phyloP scores from a whole-genome alignment of 129 eudicot genomes.

The Chrysanthemum lavandulifolium region DNA sequence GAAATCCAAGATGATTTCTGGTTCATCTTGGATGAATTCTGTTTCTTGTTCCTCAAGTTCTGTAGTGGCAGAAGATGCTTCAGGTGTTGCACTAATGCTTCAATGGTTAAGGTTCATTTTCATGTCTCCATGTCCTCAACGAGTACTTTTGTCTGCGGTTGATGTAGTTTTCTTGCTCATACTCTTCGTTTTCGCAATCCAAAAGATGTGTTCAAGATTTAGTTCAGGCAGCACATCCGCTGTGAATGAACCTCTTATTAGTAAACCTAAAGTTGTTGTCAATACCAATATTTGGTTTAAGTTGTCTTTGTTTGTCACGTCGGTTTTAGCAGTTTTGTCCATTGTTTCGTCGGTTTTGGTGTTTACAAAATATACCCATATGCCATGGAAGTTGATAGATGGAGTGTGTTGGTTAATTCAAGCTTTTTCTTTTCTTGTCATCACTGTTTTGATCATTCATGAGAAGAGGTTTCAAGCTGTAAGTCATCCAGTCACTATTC shows the following conservation, averaged over 20 bases:
- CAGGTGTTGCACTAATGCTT: slow-evolving; percentile 33
- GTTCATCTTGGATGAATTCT: slow-evolving; percentile 49
- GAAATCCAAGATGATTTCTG: slow-evolving; percentile 35
- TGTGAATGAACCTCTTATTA: slow-evolving; percentile 45
- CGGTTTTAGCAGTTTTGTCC: slow-evolving; percentile 30
- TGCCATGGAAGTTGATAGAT: slow-evolving; percentile 49
- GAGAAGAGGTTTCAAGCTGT: slow-evolving; percentile 66
- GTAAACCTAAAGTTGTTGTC: slow-evolving; percentile 16
- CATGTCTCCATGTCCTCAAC: slow-evolving; percentile 81
- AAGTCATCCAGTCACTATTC: slow-evolving; percentile 58
- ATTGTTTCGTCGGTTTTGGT: slow-evolving; percentile 41
- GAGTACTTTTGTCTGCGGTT: slow-evolving; percentile 54
- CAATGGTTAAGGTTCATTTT: slow-evolving; percentile 65
- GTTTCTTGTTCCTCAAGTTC: slow-evolving; percentile 66
- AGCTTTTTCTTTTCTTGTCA: slow-evolving; percentile 50
- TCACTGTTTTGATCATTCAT: slow-evolving; percentile 49
- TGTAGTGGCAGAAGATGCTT: slow-evolving; percentile 26
- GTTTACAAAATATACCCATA: slow-evolving; percentile 22
- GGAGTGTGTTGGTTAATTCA: slow-evolving; percentile 66
- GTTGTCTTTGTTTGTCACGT: slow-evolving; percentile 36
- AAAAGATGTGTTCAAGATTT: slow-evolving; percentile 43
- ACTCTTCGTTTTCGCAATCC: slow-evolving; percentile 40
- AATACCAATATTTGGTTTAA: slow-evolving; percentile 47
- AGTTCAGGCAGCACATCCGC: neutral
- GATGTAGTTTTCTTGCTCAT: slow-evolving; percentile 54